These are phyloP conservation scores for Medicago ruthenica DNA, from an alignment of 306 rosid species.

Conservation along the genomic window DNA sequence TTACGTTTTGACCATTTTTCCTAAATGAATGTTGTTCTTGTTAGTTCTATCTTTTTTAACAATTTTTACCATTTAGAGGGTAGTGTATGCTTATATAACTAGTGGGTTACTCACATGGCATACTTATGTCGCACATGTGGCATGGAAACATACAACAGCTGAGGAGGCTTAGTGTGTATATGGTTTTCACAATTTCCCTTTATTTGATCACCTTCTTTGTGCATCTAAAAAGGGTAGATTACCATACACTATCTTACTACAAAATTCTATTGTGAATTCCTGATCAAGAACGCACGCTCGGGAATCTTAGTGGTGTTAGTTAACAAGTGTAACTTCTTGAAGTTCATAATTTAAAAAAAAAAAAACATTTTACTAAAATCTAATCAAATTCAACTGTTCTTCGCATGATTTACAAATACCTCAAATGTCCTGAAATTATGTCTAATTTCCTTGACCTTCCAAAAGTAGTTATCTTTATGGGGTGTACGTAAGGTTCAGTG, in stretches of 20 bases:
- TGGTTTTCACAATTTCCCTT: slow-evolving; percentile 5
- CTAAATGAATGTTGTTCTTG: background rate
- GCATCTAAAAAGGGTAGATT: slow-evolving; percentile 7
- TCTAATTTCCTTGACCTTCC: background rate
- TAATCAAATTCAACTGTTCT: background rate
- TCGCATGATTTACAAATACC: background rate
- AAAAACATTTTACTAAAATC: background rate
- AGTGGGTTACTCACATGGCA: background rate
- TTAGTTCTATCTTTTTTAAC: background rate
- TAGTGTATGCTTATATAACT: background rate
- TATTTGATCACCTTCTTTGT: background rate
- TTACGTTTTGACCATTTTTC: background rate
- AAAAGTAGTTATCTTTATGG: background rate
- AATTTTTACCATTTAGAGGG: slow-evolving; percentile 9
- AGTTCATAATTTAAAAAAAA: background rate
- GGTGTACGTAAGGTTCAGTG: background rate
- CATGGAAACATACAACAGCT: background rate
- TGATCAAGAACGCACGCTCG: background rate
- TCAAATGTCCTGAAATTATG: background rate
- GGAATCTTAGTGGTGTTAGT: slow-evolving; percentile 6
- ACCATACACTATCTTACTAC: slow-evolving; percentile 9
- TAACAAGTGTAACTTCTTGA: slow-evolving; percentile 6
- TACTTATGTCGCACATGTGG: slow-evolving; percentile 15
- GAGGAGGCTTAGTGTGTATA: background rate
- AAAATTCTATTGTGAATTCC: background rate